Evolutionary conservation across 2,329 filamentous ascomycete genomes (phyloP).

Genomic region (Arthroderma uncinatum): DNA sequence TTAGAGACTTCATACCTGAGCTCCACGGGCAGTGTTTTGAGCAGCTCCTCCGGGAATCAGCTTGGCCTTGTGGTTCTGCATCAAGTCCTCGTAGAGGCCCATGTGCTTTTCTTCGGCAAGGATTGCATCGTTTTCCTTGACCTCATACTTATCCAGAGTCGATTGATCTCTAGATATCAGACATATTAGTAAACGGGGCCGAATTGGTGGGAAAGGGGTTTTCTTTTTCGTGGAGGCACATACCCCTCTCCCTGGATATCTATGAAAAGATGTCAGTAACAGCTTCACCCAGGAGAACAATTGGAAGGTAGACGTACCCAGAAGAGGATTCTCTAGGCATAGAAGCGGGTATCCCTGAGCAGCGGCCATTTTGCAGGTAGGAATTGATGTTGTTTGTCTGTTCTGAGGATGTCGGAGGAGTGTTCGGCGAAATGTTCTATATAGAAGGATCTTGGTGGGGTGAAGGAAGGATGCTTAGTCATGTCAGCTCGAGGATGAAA

Average conservation of each 20-base stretch:
- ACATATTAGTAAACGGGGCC: constrained; percentile 12
- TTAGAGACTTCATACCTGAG: constrained; percentile 47
- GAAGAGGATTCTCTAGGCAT: constrained; percentile 92
- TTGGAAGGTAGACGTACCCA: constrained; percentile 50
- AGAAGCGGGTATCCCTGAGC: constrained; percentile 76
- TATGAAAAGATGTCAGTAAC: constrained; percentile 29
- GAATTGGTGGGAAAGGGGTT: not conserved
- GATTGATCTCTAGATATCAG: constrained; percentile 55
- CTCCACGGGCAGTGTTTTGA: constrained; percentile 93
- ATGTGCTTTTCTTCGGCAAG: constrained; percentile 87
- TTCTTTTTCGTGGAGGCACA: constrained; percentile 18
- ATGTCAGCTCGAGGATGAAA: not conserved
- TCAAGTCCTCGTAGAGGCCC: constrained; percentile 81
- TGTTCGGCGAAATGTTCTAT: not conserved
- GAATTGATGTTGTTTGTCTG: constrained; percentile 9
- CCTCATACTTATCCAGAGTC: constrained; percentile 79
- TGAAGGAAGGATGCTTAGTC: not conserved
- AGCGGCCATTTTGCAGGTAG: constrained; percentile 52
- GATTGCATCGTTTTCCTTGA: constrained; percentile 96
- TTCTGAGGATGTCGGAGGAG: constrained; percentile 8
- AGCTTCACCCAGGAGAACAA: not conserved
- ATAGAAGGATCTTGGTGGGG: not conserved
- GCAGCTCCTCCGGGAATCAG: constrained; percentile 92
- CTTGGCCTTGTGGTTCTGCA: constrained; percentile 85
- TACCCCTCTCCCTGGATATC: constrained; percentile 79